Percentiles rank a stretch among this genome's conserved stretches.
Conservation (phyloP, 495 filamentous ascomycete species). For the Pyrenula aspistea region DNA sequence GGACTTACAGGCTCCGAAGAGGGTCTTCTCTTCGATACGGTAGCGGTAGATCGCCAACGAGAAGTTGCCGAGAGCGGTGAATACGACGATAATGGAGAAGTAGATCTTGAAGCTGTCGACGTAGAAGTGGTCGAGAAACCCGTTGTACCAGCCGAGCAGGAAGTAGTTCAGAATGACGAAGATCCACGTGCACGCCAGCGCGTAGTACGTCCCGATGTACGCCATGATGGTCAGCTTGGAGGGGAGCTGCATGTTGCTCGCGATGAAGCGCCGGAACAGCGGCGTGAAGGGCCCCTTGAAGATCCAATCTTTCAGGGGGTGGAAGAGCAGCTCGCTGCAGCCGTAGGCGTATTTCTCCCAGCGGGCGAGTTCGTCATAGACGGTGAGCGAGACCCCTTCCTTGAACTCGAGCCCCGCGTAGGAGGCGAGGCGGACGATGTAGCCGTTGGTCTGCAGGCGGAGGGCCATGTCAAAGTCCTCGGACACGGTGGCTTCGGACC, state of each 20-base stretch:
- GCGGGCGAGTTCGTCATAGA: conserved; percentile 71
- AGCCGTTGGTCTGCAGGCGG: conserved; percentile 59
- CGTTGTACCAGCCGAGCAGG: conserved; percentile 46
- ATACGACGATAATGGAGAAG: conserved; percentile 35
- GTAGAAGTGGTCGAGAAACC: conserved; percentile 33
- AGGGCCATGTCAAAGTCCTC: conserved; percentile 84
- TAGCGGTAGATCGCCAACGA: conserved; percentile 33
- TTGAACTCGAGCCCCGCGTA: conserved; percentile 71
- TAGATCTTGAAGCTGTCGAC: conserved; percentile 35
- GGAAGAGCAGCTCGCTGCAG: conserved; percentile 74
- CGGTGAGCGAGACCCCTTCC: conserved; percentile 73
- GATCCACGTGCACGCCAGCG: conserved; percentile 68
- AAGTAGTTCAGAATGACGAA: conserved; percentile 71
- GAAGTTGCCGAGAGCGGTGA: conserved; percentile 31
- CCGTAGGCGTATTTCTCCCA: conserved; percentile 86
- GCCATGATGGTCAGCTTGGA: conserved; percentile 72
- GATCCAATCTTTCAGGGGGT: conserved; percentile 40
- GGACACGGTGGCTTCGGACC: conserved; percentile 72
- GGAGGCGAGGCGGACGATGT: conserved; percentile 61
- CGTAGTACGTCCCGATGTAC: conserved; percentile 83
- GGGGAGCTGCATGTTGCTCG: conserved; percentile 61
- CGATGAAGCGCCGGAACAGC: conserved; percentile 59
- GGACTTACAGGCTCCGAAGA: conserved; percentile 13
- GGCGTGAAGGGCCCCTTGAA: conserved; percentile 55
- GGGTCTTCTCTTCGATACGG: conserved; percentile 21